phyloP scores from a whole-genome alignment of 2,329 filamentous ascomycete species.

The Metarhizium guizhouense region DNA sequence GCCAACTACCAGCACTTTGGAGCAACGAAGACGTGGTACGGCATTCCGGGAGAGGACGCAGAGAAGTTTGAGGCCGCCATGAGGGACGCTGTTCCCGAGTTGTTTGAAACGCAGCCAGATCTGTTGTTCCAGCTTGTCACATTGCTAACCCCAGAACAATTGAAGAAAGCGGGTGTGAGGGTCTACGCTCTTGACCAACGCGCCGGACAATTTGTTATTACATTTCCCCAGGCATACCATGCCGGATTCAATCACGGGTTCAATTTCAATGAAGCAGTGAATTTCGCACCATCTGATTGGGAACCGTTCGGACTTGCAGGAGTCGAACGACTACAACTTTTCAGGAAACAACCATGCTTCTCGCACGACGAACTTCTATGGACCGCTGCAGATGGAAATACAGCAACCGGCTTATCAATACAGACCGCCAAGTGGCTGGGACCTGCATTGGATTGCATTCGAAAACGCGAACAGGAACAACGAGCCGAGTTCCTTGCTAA shows the following conservation, averaged over 20 bases:
- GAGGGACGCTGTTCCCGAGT: conserved; percentile 86
- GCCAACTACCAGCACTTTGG: conserved; percentile 98
- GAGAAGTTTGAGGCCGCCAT: conserved; percentile 94
- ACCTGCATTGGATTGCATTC: conserved; percentile 73
- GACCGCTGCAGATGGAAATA: conserved; percentile 75
- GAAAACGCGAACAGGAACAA: conserved; percentile 60
- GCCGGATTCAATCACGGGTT: conserved; percentile 98
- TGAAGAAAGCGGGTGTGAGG: conserved; percentile 84
- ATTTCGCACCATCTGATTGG: conserved; percentile 94
- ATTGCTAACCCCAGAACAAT: conserved; percentile 81
- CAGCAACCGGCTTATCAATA: conserved; percentile 57
- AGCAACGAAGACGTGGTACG: conserved; percentile 98
- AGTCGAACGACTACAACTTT: conserved; percentile 77
- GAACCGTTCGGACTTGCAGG: conserved; percentile 83
- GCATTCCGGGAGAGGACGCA: conserved; percentile 86
- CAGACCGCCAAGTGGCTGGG: conserved; percentile 92
- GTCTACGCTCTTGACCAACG: conserved; percentile 95
- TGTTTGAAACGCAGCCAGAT: conserved; percentile 96
- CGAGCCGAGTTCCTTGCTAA: conserved; percentile 60
- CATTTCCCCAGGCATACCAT: conserved; percentile 94
- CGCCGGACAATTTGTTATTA: conserved; percentile 92
- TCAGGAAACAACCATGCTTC: conserved; percentile 89
- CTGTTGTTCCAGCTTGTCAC: conserved; percentile 97
- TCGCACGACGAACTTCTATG: conserved; percentile 92
- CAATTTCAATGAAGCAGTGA: conserved; percentile 98